phyloP scores from a whole-genome alignment of 805 yeast genomes.

The Sungouiella blattae region DNA sequence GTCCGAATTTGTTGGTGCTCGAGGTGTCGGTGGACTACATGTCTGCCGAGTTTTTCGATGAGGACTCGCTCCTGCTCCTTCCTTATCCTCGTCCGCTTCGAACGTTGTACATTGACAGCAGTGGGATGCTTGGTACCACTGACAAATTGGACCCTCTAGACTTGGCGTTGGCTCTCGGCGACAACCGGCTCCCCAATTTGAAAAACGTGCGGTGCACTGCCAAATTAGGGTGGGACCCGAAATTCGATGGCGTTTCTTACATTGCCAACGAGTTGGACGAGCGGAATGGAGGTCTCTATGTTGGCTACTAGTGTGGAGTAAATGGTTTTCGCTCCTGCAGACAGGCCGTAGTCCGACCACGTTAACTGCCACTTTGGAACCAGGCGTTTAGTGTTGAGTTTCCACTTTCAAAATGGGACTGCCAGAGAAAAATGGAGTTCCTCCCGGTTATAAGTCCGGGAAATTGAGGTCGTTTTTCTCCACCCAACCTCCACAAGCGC shows the following conservation, averaged over 20 bases:
- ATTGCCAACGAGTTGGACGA: slow-evolving; percentile 69
- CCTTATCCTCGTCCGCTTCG: slow-evolving; percentile 46
- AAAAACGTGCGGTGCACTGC: slow-evolving; percentile 64
- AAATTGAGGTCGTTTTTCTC: slow-evolving; percentile 26
- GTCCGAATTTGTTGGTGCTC: slow-evolving; percentile 66
- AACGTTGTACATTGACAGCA: slow-evolving; percentile 69
- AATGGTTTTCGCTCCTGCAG: no score
- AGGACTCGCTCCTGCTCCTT: slow-evolving; percentile 23
- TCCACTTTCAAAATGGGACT: no score
- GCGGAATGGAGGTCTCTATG: slow-evolving; percentile 71
- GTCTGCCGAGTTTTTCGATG: slow-evolving; percentile 40
- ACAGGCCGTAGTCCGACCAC: no score
- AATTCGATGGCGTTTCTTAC: slow-evolving; percentile 37
- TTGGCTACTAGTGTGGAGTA: slow-evolving; percentile 40
- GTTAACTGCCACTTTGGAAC: no score
- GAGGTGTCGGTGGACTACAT: slow-evolving; percentile 80
- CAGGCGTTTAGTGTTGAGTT: no score
- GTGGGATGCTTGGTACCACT: slow-evolving; percentile 83
- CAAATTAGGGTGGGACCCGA: slow-evolving; percentile 81
- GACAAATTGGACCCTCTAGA: slow-evolving; percentile 85
- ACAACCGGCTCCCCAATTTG: slow-evolving; percentile 68
- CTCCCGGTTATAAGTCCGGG: slow-evolving; percentile 31
- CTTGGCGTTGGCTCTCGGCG: slow-evolving; percentile 77
- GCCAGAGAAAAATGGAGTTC: slow-evolving; percentile 2
- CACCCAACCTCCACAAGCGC: slow-evolving; percentile 9